A percentile compares a stretch with the other conserved stretches of the same genome.
These are phyloP conservation scores for Euphorbia lathyris DNA, from an alignment of 345 rosid genomes.

Conservation along the genomic window DNA sequence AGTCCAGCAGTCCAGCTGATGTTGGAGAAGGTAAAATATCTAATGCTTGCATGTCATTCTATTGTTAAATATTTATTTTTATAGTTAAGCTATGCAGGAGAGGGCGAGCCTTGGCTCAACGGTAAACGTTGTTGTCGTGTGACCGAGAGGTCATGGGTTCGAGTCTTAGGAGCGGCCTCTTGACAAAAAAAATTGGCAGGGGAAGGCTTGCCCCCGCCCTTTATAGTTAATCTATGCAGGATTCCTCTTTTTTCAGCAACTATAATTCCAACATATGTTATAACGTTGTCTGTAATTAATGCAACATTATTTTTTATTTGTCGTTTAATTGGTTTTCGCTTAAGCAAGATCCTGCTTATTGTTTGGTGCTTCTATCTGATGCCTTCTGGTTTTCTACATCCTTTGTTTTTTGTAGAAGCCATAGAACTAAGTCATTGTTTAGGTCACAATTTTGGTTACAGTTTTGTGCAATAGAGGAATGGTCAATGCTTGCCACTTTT, in stretches of 20 bases:
- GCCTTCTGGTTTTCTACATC: background rate
- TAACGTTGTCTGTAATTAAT: background rate
- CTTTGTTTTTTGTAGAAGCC: background rate
- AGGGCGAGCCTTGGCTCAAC: no score
- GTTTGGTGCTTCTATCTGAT: background rate
- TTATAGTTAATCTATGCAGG: no score
- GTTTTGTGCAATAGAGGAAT: background rate
- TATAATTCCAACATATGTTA: background rate
- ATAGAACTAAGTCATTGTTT: background rate
- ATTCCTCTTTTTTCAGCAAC: background rate
- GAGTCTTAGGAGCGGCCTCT: no score
- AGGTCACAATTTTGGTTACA: background rate
- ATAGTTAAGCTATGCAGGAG: slow-evolving; percentile 10
- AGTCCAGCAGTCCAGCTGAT: slow-evolving; percentile 49
- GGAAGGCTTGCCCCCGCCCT: no score
- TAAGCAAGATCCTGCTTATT: background rate
- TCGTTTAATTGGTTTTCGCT: background rate
- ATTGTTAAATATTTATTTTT: background rate
- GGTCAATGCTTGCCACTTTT: background rate
- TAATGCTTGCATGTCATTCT: slow-evolving; percentile 7
- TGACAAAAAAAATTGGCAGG: no score
- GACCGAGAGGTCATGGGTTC: no score
- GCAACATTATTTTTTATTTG: background rate
- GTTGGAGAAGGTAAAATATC: slow-evolving; percentile 53
- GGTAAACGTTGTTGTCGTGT: no score